Evolutionary conservation across 2,329 filamentous ascomycete genomes (phyloP), one percentile per base, ranked within the genome.

Genomic region (Didymella keratinophila): DNA sequence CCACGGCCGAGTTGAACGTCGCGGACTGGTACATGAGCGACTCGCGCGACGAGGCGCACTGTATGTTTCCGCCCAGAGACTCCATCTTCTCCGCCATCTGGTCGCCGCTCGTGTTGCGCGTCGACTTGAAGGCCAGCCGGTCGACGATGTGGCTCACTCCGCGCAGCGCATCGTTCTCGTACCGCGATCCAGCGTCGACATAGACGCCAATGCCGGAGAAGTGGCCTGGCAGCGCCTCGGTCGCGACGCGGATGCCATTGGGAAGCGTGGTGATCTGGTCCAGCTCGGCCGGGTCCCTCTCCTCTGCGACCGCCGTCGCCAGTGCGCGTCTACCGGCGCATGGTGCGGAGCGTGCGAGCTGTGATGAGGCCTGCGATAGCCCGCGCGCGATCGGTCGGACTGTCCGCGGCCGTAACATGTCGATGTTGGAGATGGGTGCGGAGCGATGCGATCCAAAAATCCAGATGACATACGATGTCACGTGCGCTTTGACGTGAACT

Each of bases 11-110:
- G 81, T 99, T 99, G 86, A 99, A 99, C 28, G 93, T 97, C 25
- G 95, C 95, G 1, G 93, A 92, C 78, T 99, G 95, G 82, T 99
- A 99, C 95, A 99, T 99, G 80, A 99, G 86, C 56, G 92, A 92
- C 79, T 99, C 95, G 65, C 95, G 86, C 2, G 93, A 96, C 1
- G 93, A 97, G 11, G 94, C 93, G 79, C 95, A 99, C 79, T 98
- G 93, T 59, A 99, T 94, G 76, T 97, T 97, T 30, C 95, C 95
- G 34, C 95, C 95, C 3, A 99, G 82, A 0, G 88, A 89, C 78
- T 98, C 95, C 32, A 97, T 85, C 32, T 88, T 84, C 77, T 97
- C 92, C 20, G 97, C 82, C 88, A 98, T 95, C 67, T 93, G 83
- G 78, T 97, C 93, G 55, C 88, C 87, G 0, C 86, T 86, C 60